Conservation (phyloP, 805 yeast genomes). For the Ogataea methanolica region DNA sequence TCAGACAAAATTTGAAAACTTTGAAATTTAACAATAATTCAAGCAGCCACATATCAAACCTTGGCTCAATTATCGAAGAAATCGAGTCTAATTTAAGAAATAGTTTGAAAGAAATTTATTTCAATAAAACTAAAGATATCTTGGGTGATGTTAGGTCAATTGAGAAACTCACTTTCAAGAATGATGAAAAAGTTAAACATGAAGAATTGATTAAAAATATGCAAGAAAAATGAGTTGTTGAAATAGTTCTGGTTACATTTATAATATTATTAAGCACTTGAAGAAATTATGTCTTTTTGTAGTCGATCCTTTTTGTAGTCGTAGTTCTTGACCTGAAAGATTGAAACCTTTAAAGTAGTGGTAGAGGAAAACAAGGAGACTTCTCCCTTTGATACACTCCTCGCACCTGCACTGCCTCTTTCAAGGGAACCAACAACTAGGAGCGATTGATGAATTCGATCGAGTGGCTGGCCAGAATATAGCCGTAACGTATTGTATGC, state of each 20-base stretch:
- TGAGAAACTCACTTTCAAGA: constrained; percentile 30
- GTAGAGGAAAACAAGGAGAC: background rate
- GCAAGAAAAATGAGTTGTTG: constrained; percentile 20
- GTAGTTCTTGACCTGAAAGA: background rate
- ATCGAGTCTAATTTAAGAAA: constrained; percentile 84
- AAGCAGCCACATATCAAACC: constrained; percentile 73
- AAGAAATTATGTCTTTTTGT: no score
- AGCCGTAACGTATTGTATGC: no score
- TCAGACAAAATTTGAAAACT: constrained; percentile 71
- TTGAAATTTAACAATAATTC: constrained; percentile 40
- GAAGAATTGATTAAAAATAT: constrained; percentile 37
- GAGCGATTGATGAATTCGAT: no score
- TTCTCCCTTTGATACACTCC: background rate
- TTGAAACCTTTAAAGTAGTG: background rate
- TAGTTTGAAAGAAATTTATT: constrained; percentile 86
- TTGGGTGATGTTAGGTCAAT: constrained; percentile 61
- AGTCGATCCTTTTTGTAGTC: no score
- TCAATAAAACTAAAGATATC: constrained; percentile 90
- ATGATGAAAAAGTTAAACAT: constrained; percentile 36
- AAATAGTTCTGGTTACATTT: background rate
- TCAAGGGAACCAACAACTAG: background rate
- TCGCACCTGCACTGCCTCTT: background rate
- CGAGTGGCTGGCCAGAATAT: no score
- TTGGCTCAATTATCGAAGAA: constrained; percentile 84
- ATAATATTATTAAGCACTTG: background rate